Base-by-base conservation (phyloP, 1,284 basidiomycete genomes). In the Sparassis latifolia region DNA sequence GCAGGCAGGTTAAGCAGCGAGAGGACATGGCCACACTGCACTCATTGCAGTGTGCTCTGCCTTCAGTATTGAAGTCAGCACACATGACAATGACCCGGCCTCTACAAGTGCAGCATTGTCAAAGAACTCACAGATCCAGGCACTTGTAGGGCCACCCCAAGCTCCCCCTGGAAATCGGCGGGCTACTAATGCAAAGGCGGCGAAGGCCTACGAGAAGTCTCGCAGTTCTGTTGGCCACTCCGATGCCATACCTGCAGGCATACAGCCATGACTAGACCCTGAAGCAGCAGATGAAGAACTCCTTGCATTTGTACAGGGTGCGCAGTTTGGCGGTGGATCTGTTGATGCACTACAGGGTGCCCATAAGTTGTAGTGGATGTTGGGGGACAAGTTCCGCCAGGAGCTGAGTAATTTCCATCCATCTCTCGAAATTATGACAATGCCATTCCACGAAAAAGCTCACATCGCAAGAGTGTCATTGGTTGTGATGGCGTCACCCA, bases 1-100 rank as follows among this genome's bases (percentile, higher is more conserved):
- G 42, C 57, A 59, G 2, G 59, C 62, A 0, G 61, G 63, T 1
- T 52, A 61, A 0, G 62, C 58, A 0, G 63, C 63, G 5, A 50
- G 62, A 0, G 56, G 50, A 3, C 52, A 29, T 0, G 42, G 37
- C 7, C 48, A 42, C 2, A 50, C 3, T 0, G 63, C 63, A 0
- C 55, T 64, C 0, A 53, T 64, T 1, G 62, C 60, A 0, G 61
- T 63, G 43, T 54, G 45, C 1, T 50, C 56, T 0, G 57, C 57
- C 1, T 60, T 37, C 35, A 37, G 35, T 37, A 6, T 12, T 7
- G 35, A 6, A 6, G 35, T 12, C 6, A 37, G 12, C 35, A 37
- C 35, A 37, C 7, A 37, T 12, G 12, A 37, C 35, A 37, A 6
- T 12, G 12, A 37, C 35, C 20, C 20, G 20, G 20, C 20, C 20